Conservation (phyloP, 225 moss, liverwort and hornwort genomes). For the Antitrichia curtipendula region DNA sequence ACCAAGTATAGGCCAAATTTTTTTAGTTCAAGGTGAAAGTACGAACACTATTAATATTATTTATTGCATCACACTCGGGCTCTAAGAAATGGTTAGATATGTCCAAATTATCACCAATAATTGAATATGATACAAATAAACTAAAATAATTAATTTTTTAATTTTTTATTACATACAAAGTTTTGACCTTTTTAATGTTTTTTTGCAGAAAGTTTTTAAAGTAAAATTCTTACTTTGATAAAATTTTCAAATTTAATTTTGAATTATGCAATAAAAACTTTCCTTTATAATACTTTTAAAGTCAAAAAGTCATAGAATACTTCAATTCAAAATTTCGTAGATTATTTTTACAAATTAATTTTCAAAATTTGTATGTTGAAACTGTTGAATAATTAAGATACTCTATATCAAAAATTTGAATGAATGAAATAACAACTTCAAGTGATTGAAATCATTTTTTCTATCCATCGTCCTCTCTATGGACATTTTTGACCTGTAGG, state of each 20-base stretch:
- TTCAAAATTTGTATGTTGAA: neutral
- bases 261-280: neutral
- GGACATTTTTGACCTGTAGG: neutral
- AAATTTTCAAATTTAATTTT: neutral
- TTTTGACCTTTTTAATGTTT: neutral
- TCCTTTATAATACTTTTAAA: too few species aligned
- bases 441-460: neutral
- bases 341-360: too few species aligned
- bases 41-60: neutral
- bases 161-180: fast-evolving
- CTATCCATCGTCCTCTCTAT: fast-evolving
- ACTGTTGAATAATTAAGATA: neutral
- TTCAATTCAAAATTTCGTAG: too few species aligned
- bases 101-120: neutral
- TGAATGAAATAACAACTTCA: neutral
- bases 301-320: too few species aligned
- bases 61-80: neutral
- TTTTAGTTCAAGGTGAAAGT: neutral
- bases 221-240: neutral
- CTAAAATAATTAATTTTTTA: neutral
- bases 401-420: neutral
- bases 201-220: neutral
- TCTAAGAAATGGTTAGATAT: neutral
- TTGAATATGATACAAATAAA: neutral
- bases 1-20: neutral